A percentile compares a stretch with the other conserved stretches of the same genome.
These are phyloP conservation scores for Globisporangium splendens DNA, from an alignment of 352 stramenopile species.

Conservation along the genomic window DNA sequence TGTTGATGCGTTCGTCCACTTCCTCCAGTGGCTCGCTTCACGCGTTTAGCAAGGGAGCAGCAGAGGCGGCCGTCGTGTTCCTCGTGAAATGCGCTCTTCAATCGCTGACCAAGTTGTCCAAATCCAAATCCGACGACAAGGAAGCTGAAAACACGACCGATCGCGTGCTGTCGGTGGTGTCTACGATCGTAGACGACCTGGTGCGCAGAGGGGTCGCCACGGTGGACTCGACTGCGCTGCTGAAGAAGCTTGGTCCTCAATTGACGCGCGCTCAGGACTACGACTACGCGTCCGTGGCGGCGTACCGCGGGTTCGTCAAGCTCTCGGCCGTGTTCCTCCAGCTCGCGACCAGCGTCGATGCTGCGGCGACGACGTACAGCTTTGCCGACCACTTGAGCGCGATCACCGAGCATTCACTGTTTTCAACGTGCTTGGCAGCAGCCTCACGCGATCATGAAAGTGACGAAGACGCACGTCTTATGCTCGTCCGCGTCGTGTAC, in stretches of 20 bases:
- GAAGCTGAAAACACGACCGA: not conserved
- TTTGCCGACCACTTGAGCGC: slow-evolving; percentile 33
- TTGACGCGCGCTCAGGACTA: slow-evolving; percentile 21
- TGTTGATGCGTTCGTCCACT: slow-evolving; percentile 21
- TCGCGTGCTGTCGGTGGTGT: slow-evolving; percentile 1
- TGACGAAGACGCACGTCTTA: slow-evolving; percentile 18
- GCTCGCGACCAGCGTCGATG: slow-evolving; percentile 19
- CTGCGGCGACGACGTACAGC: slow-evolving; percentile 17
- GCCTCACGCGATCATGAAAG: not conserved
- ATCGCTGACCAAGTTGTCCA: slow-evolving; percentile 7
- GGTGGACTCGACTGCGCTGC: slow-evolving; percentile 1
- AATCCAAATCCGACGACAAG: not conserved
- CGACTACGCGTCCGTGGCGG: slow-evolving; percentile 10
- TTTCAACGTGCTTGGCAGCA: slow-evolving; percentile 23
- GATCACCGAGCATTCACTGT: slow-evolving; percentile 26
- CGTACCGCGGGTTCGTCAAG: slow-evolving; percentile 31
- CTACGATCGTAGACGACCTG: slow-evolving; percentile 9
- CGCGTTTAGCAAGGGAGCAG: slow-evolving; percentile 3
- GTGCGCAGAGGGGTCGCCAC: not conserved
- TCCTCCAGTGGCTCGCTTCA: not conserved
- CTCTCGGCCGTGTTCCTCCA: slow-evolving; percentile 32
- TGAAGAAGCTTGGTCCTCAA: slow-evolving; percentile 20
- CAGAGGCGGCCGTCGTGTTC: slow-evolving; percentile 8
- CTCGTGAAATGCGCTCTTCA: slow-evolving; percentile 16
- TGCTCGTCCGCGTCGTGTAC: slow-evolving; percentile 38